Percentiles rank a stretch among this genome's conserved stretches.
These are phyloP conservation scores for Fraxinus floribunda DNA, from an alignment of 305 asterid species.

Conservation along the genomic window DNA sequence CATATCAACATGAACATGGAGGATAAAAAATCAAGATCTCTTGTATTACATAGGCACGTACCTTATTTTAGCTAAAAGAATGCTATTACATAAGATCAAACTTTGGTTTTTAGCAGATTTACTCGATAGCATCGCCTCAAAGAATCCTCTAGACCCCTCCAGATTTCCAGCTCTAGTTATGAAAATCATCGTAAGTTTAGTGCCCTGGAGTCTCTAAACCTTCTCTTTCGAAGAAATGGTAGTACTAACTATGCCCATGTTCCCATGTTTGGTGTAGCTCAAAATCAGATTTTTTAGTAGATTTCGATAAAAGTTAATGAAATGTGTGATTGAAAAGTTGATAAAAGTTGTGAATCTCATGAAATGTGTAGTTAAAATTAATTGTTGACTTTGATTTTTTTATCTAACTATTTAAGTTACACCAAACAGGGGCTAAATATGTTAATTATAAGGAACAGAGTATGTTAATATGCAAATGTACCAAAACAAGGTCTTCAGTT, in stretches of 20 bases:
- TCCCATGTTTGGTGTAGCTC: neutral
- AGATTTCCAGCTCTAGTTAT: neutral
- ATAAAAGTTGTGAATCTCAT: too few species aligned
- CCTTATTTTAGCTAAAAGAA: neutral
- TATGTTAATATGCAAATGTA: neutral
- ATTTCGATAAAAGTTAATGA: too few species aligned
- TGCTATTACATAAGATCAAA: neutral
- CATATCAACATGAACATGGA: neutral
- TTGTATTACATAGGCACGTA: neutral
- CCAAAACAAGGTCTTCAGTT: neutral
- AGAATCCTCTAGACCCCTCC: neutral
- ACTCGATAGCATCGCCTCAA: neutral
- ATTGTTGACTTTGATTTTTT: neutral
- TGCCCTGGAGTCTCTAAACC: neutral
- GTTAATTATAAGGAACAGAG: neutral
- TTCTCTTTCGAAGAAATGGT: neutral
- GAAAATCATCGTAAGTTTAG: neutral
- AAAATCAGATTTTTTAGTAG: too few species aligned
- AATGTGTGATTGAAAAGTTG: neutral
- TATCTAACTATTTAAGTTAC: neutral
- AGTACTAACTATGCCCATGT: neutral
- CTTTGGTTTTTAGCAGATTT: neutral
- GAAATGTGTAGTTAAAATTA: neutral
- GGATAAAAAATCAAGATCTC: neutral
- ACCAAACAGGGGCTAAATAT: neutral